Percentiles rank a stretch among this genome's conserved stretches.
Evolutionary conservation across 176 grass and related monocot species (phyloP).

Genomic region (Panicum miliaceum): DNA sequence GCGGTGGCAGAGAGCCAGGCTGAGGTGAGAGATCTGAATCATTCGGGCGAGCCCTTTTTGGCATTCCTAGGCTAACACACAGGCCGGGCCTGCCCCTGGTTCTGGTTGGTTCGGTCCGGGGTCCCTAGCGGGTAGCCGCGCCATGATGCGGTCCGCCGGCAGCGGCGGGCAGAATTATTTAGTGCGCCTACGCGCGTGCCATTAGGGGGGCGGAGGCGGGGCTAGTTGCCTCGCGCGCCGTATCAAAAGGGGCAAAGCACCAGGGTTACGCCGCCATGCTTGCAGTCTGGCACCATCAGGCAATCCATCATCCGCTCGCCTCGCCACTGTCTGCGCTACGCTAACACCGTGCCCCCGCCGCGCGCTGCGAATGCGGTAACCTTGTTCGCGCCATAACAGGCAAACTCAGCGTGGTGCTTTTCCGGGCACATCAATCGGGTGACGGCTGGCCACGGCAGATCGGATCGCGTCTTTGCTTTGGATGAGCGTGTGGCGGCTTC

Average conservation of each 20-base stretch:
- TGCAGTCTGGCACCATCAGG: neutral
- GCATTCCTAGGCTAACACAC: neutral
- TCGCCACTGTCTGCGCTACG: neutral
- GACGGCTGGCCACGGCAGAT: neutral
- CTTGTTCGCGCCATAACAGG: neutral
- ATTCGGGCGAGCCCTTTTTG: conserved; percentile 17
- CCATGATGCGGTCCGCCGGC: conserved; percentile 41
- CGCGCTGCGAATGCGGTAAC: neutral
- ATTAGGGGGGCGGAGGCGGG: neutral
- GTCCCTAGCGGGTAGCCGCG: neutral
- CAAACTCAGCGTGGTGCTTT: neutral
- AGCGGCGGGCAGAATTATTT: conserved; percentile 37
- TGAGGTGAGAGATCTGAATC: neutral
- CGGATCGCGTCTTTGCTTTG: too few relatives aligned
- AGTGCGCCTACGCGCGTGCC: conserved; percentile 28
- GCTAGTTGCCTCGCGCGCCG: neutral
- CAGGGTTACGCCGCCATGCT: too few relatives aligned
- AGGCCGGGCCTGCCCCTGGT: too few relatives aligned
- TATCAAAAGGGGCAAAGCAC: neutral
- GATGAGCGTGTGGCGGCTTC: too few relatives aligned
- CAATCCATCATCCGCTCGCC: too few relatives aligned
- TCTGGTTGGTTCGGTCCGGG: neutral
- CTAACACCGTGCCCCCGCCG: too few relatives aligned
- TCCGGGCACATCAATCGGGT: neutral
- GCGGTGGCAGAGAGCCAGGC: too few relatives aligned